These are phyloP conservation scores for Uncinocarpus reesii DNA, from an alignment of 2,329 filamentous ascomycete genomes.

Conservation along the genomic window DNA sequence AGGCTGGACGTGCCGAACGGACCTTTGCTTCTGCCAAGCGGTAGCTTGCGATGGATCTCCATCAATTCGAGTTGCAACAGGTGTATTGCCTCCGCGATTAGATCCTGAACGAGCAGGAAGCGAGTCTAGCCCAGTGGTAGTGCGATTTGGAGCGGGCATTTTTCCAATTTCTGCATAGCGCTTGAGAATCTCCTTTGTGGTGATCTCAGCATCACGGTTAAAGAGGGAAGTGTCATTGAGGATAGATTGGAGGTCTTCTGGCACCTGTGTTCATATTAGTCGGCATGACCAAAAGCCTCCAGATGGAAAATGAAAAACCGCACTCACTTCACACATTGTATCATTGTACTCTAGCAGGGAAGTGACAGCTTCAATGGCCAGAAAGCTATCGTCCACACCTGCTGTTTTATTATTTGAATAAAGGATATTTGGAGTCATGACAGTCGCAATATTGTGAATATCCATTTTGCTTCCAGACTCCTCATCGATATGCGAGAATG, in stretches of 20 bases:
- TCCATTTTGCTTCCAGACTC: constrained; percentile 99
- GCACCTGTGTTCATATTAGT: constrained; percentile 53
- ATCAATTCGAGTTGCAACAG: constrained; percentile 59
- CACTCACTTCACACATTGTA: constrained; percentile 81
- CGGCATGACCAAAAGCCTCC: constrained; percentile 4
- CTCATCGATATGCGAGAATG: constrained; percentile 94
- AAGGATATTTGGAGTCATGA: constrained; percentile 92
- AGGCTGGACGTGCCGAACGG: constrained; percentile 60
- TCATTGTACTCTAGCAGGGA: constrained; percentile 87
- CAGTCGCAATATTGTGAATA: constrained; percentile 89
- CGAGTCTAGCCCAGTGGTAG: constrained; percentile 45
- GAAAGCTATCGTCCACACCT: constrained; percentile 79
- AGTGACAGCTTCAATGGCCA: constrained; percentile 86
- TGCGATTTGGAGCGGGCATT: constrained; percentile 49
- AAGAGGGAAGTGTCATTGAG: constrained; percentile 75
- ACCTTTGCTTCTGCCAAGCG: constrained; percentile 72
- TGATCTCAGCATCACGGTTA: constrained; percentile 73
- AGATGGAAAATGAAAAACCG: no score
- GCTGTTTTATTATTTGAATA: constrained; percentile 45
- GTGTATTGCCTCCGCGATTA: constrained; percentile 32
- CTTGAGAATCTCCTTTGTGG: constrained; percentile 93
- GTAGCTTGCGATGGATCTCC: constrained; percentile 64
- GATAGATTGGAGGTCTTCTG: constrained; percentile 78
- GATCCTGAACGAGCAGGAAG: constrained; percentile 39
- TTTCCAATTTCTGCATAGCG: constrained; percentile 75